Percentiles rank a stretch among this genome's conserved stretches.
Conservation (phyloP, 2,329 filamentous ascomycete genomes). For the Colletotrichum caudatum region DNA sequence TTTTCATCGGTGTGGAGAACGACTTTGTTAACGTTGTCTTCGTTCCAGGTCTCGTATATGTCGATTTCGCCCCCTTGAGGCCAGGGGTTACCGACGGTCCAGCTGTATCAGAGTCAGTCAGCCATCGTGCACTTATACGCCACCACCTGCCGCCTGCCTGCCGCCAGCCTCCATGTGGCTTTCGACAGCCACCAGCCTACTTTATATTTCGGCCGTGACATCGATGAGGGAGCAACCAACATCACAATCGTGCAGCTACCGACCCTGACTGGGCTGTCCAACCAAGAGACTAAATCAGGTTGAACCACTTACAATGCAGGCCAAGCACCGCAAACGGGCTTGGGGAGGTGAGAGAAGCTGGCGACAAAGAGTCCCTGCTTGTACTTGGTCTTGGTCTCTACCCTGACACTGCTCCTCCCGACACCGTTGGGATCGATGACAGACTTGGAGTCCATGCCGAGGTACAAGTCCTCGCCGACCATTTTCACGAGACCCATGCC, state of each 20-base stretch:
- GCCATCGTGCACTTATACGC: not conserved
- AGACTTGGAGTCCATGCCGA: constrained; percentile 54
- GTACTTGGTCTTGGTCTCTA: constrained; percentile 73
- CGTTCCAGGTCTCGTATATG: constrained; percentile 75
- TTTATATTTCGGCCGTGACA: too few relatives aligned
- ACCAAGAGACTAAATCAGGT: rapidly evolving
- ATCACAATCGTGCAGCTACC: not conserved
- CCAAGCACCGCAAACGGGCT: constrained; percentile 76
- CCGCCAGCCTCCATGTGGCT: too few relatives aligned
- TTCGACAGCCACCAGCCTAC: too few relatives aligned
- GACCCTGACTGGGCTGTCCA: rapidly evolving
- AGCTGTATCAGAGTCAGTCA: constrained; percentile 48
- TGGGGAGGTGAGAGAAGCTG: constrained; percentile 77
- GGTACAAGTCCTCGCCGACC: constrained; percentile 51
- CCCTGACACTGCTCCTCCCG: constrained; percentile 69
- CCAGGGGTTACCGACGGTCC: constrained; percentile 67
- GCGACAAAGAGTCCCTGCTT: constrained; percentile 76
- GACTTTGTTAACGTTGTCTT: constrained; percentile 65
- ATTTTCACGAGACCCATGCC: constrained; percentile 51
- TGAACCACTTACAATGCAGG: constrained; percentile 69
- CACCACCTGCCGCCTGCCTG: too few relatives aligned
- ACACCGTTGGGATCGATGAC: constrained; percentile 45
- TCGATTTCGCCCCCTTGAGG: constrained; percentile 72
- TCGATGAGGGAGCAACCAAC: too few relatives aligned
- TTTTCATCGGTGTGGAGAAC: constrained; percentile 65